Percentiles rank a stretch among this genome's conserved stretches.
These are phyloP conservation scores for Sporobolomyces roseus DNA, from an alignment of 768 basidiomycete species.

Conservation along the genomic window DNA sequence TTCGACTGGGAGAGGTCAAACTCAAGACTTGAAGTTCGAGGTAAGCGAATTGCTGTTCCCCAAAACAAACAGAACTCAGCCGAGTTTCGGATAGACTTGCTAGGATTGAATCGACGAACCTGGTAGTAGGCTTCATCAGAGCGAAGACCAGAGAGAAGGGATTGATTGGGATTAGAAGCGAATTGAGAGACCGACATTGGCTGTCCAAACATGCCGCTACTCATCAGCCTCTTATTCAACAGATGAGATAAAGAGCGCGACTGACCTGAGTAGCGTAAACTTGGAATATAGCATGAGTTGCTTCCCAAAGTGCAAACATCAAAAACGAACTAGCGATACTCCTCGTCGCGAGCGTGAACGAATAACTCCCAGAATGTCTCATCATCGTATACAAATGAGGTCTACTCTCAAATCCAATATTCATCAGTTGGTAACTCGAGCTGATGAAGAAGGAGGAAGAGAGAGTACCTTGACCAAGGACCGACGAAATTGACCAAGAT, in stretches of 20 bases:
- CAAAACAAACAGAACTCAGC: not conserved
- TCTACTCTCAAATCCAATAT: too few species aligned
- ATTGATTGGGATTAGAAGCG: constrained; percentile 30
- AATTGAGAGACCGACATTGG: constrained; percentile 38
- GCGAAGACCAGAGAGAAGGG: constrained; percentile 33
- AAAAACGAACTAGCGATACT: constrained; percentile 12
- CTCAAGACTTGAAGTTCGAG: constrained; percentile 37
- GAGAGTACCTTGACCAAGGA: constrained; percentile 22
- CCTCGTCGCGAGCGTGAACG: constrained; percentile 21
- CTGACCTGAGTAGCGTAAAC: constrained; percentile 39
- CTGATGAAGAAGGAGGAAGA: not conserved
- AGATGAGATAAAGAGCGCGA: not conserved
- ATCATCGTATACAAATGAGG: constrained; percentile 32
- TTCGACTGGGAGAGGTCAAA: constrained; percentile 15
- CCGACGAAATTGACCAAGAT: constrained; percentile 27
- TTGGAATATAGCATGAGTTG: constrained; percentile 28
- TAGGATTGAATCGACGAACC: constrained; percentile 1
- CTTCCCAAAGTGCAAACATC: constrained; percentile 23
- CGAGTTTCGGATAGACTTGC: too few species aligned
- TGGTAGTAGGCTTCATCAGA: constrained; percentile 34
- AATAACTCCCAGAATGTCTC: constrained; percentile 28
- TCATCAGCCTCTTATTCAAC: not conserved
- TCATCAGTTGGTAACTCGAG: not conserved
- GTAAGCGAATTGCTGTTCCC: constrained; percentile 33
- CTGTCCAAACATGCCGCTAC: not conserved